Conservation (phyloP, 306 rosid genomes). For the Dalbergia cochinchinensis region DNA sequence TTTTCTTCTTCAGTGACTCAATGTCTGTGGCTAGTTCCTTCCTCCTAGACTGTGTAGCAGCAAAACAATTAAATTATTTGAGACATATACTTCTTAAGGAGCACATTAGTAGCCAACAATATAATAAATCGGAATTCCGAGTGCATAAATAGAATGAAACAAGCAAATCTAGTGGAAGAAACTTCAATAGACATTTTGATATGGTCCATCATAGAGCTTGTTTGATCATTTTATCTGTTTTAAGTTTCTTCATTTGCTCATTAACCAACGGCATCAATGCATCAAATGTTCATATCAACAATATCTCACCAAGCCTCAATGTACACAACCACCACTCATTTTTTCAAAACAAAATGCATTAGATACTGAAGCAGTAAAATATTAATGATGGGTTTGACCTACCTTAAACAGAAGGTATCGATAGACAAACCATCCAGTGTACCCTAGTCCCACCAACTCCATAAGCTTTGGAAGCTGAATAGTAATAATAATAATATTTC, state of each 20-base stretch:
- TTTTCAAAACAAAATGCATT: conserved; percentile 18
- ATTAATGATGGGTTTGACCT: conserved; percentile 7
- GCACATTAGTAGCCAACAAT: background rate
- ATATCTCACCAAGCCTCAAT: background rate
- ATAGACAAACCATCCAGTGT: conserved; percentile 98
- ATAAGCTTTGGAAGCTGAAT: conserved; percentile 90
- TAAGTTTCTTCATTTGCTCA: background rate
- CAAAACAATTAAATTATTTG: conserved; percentile 17
- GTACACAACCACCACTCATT: conserved; percentile 6
- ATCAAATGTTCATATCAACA: background rate
- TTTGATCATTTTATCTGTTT: background rate
- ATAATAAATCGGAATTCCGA: too few relatives aligned
- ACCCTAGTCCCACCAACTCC: conserved; percentile 98
- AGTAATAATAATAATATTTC: conserved; percentile 21
- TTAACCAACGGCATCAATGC: background rate
- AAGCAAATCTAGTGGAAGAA: background rate
- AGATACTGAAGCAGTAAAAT: conserved; percentile 18
- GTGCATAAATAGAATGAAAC: background rate
- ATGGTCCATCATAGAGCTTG: background rate
- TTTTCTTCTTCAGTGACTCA: conserved; percentile 88
- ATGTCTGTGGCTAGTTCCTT: conserved; percentile 90
- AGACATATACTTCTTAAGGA: conserved; percentile 6
- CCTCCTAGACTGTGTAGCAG: conserved; percentile 77
- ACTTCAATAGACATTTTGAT: background rate
- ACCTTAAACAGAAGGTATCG: conserved; percentile 99